A percentile compares a stretch with the other conserved stretches of the same genome.
Evolutionary conservation across 78 protist species (phyloP).

Genomic region (Pelomyxa schiedti): DNA sequence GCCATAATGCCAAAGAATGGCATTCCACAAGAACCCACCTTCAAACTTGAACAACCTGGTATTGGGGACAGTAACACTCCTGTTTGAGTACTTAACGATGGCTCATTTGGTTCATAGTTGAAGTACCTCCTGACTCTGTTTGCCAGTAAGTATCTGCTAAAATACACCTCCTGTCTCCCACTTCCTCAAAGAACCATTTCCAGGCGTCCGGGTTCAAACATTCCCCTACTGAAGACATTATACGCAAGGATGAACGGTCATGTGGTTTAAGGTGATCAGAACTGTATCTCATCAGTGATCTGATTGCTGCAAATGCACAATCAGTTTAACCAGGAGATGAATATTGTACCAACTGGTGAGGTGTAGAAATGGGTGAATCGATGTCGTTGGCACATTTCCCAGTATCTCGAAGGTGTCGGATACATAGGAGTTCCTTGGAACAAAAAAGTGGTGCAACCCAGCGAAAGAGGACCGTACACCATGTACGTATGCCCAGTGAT

Average conservation of each 20-base stretch:
- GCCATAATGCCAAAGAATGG: slow-evolving; percentile 92
- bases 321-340: background rate
- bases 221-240: slow-evolving; percentile 87
- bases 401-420: slow-evolving; percentile 78
- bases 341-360: slow-evolving; percentile 98
- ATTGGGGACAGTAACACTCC: slow-evolving; percentile 81
- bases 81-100: too few relatives aligned
- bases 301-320: too few relatives aligned
- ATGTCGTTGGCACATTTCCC: slow-evolving; percentile 77
- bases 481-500: slow-evolving; percentile 96
- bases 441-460: slow-evolving; percentile 83
- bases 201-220: slow-evolving; percentile 88
- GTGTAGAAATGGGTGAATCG: slow-evolving; percentile 88
- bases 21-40: slow-evolving; percentile 82
- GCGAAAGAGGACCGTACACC: slow-evolving; percentile 90
- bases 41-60: slow-evolving; percentile 79
- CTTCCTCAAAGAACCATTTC: slow-evolving; percentile 74
- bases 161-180: slow-evolving; percentile 67
- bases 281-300: slow-evolving; percentile 77
- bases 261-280: slow-evolving; percentile 39
- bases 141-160: slow-evolving; percentile 98
- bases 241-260: slow-evolving; percentile 47
- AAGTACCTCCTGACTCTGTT: slow-evolving; percentile 91
- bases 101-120: too few relatives aligned
- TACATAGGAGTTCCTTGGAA: slow-evolving; percentile 85